phyloP scores from a whole-genome alignment of 140 eudicot species.

The Ambrosia hybrid region DNA sequence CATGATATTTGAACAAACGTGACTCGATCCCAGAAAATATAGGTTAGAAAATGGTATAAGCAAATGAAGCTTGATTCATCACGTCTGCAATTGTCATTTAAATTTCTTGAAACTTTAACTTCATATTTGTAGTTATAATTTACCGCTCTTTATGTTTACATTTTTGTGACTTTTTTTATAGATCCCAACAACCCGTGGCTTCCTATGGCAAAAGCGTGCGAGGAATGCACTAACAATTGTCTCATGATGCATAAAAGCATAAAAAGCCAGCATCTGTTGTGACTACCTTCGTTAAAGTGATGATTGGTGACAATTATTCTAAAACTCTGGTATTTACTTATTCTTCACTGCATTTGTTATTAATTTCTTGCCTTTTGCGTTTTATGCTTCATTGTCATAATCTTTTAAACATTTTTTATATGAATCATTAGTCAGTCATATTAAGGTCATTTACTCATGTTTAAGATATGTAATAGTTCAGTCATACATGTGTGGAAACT shows the following conservation, averaged over 20 bases:
- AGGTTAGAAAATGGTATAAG: neutral
- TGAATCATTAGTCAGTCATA: neutral
- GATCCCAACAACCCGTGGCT: too few relatives aligned
- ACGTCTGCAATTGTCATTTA: slow-evolving; percentile 15
- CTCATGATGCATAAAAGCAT: slow-evolving; percentile 30
- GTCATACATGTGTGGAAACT: neutral
- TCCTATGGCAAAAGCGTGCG: slow-evolving; percentile 38
- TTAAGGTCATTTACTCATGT: neutral
- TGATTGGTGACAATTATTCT: slow-evolving; percentile 34
- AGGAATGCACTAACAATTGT: slow-evolving; percentile 44
- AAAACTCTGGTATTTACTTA: slow-evolving; percentile 38
- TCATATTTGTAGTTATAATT: neutral
- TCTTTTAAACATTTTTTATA: neutral
- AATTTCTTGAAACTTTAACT: neutral
- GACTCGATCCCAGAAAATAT: neutral
- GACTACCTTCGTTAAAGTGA: slow-evolving; percentile 44
- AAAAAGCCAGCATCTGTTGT: slow-evolving; percentile 30
- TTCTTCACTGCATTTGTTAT: slow-evolving; percentile 5
- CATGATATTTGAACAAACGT: neutral
- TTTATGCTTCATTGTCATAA: neutral
- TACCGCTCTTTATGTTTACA: slow-evolving; percentile 3
- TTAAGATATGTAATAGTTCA: neutral
- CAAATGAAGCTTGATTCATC: neutral
- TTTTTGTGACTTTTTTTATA: slow-evolving; percentile 3
- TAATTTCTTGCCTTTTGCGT: neutral